Evolutionary conservation across 1,284 basidiomycete genomes (phyloP).

Genomic region (Naganishia albida): DNA sequence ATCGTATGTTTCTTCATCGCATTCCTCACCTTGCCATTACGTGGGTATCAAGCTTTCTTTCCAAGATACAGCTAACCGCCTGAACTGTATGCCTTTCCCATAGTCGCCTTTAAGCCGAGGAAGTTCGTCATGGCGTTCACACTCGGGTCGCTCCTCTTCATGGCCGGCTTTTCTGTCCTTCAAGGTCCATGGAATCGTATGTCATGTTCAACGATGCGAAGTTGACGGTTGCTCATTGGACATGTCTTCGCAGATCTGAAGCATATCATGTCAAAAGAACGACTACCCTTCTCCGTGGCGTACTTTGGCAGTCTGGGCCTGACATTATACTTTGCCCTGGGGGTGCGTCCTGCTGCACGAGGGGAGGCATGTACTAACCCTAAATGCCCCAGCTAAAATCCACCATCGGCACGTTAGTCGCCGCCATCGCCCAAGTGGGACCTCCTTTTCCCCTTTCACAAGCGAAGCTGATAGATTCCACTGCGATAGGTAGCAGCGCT

Average conservation of each 20-base stretch:
- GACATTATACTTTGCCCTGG: constrained; percentile 85
- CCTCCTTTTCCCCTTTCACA: not conserved
- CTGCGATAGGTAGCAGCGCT: constrained; percentile 70
- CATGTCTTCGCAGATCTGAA: constrained; percentile 64
- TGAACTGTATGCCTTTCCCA: not conserved
- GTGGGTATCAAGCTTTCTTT: constrained; percentile 37
- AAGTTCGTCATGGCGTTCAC: constrained; percentile 90
- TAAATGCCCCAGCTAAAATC: constrained; percentile 65
- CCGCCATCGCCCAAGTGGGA: constrained; percentile 71
- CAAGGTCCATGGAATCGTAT: constrained; percentile 53
- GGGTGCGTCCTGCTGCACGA: constrained; percentile 58
- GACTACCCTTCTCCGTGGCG: constrained; percentile 80
- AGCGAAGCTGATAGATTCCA: not conserved
- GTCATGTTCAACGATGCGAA: constrained; percentile 21
- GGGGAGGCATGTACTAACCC: not conserved
- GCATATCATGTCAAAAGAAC: constrained; percentile 79
- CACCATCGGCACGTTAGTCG: constrained; percentile 78
- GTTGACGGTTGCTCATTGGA: not conserved
- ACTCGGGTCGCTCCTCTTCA: constrained; percentile 44
- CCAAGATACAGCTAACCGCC: not conserved
- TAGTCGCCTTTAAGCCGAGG: constrained; percentile 73
- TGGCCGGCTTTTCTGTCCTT: constrained; percentile 60
- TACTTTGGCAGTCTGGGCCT: constrained; percentile 79
- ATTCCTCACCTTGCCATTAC: constrained; percentile 83
- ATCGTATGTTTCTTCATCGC: constrained; percentile 93